These are phyloP conservation scores for Penicillium antarcticum DNA, from an alignment of 495 filamentous ascomycete genomes.

Conservation along the genomic window DNA sequence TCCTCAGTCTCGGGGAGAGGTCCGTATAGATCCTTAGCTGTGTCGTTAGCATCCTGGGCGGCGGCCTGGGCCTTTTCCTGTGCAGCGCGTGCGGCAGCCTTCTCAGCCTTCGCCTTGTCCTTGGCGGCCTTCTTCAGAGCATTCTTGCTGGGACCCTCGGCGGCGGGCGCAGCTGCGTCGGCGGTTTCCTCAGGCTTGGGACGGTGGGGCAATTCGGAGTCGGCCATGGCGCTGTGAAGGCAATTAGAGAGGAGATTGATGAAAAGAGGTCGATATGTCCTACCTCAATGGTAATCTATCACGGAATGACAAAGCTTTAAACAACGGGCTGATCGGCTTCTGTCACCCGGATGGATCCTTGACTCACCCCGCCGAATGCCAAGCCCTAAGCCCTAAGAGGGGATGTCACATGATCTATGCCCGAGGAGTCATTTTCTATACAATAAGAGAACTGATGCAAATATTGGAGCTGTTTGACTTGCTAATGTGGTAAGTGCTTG, in stretches of 20 bases:
- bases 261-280: not conserved
- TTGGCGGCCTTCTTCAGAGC: conserved; percentile 66
- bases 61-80: conserved; percentile 50
- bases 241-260: conserved; percentile 3
- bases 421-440: not conserved
- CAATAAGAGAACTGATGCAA: not conserved
- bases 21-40: conserved; percentile 69
- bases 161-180: conserved; percentile 29
- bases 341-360: conserved; percentile 12
- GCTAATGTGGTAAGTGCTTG: not conserved
- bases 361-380: conserved; percentile 34
- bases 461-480: too few relatives aligned
- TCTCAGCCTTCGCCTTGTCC: conserved; percentile 65
- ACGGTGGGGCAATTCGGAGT: conserved; percentile 46
- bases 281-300: conserved; percentile 21
- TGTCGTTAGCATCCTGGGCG: conserved; percentile 59
- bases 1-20: conserved; percentile 40
- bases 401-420: conserved; percentile 28
- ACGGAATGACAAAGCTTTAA: conserved; percentile 6
- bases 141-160: conserved; percentile 55
- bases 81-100: conserved; percentile 52
- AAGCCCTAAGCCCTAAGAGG: conserved; percentile 47
- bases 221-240: conserved; percentile 36
- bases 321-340: conserved; percentile 1
- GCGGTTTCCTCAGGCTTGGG: conserved; percentile 45